Evolutionary conservation across 805 yeast species (phyloP).

Genomic region (Metschnikowia koreensis): DNA sequence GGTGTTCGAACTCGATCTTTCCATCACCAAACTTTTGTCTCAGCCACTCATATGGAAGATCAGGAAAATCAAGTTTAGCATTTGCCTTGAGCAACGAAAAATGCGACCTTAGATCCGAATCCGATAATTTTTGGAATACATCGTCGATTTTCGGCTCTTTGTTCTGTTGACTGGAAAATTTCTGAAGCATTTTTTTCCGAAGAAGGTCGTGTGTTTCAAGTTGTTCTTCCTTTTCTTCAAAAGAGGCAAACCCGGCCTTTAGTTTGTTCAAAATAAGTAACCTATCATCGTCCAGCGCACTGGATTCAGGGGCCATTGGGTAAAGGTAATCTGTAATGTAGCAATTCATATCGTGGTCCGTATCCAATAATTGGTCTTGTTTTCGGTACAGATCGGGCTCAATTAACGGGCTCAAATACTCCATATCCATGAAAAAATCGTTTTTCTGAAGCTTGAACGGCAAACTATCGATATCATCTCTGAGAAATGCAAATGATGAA

Average conservation of each 20-base stretch:
- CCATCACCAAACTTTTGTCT: constrained; percentile 36
- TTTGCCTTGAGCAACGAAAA: not conserved
- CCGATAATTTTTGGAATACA: constrained; percentile 6
- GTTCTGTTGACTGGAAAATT: not conserved
- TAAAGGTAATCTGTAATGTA: constrained; percentile 32
- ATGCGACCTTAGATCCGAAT: not conserved
- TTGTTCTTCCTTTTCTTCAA: constrained; percentile 1
- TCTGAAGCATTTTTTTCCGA: not conserved
- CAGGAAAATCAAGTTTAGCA: not conserved
- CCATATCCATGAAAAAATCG: constrained; percentile 51
- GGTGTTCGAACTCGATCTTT: constrained; percentile 24
- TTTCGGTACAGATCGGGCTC: constrained; percentile 34
- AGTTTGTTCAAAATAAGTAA: not conserved
- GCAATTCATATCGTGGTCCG: constrained; percentile 25
- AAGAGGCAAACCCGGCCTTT: not conserved
- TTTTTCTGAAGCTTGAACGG: constrained; percentile 53
- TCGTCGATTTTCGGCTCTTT: constrained; percentile 1
- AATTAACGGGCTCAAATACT: constrained; percentile 49
- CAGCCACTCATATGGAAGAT: constrained; percentile 5
- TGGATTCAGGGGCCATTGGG: constrained; percentile 11
- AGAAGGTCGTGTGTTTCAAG: not conserved
- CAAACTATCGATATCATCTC: constrained; percentile 59
- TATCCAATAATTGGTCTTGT: constrained; percentile 41
- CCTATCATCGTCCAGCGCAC: constrained; percentile 8
- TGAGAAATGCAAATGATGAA: constrained; percentile 62